Percentiles rank a stretch among this genome's conserved stretches.
Conservation (phyloP, 176 grass and related monocot genomes). For the Alopecurus myosuroides region DNA sequence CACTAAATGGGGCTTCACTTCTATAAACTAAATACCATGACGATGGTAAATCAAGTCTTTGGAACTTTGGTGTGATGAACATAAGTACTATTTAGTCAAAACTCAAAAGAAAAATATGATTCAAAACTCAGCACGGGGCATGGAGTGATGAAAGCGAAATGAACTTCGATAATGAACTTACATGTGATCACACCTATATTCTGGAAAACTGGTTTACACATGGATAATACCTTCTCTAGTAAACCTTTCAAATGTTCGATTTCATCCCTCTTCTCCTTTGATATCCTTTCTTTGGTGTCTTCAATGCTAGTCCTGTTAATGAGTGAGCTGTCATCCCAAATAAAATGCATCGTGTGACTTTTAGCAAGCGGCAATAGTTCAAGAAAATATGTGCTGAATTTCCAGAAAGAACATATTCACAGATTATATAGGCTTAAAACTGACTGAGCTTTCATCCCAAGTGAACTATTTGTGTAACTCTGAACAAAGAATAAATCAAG, state of each 20-base stretch:
- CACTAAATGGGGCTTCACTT: background rate
- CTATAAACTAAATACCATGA: background rate
- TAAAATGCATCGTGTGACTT: background rate
- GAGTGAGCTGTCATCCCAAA: background rate
- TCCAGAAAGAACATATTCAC: background rate
- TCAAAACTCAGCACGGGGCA: conserved; percentile 4
- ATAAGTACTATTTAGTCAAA: background rate
- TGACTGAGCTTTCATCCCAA: background rate
- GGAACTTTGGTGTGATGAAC: background rate
- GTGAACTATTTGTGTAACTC: background rate
- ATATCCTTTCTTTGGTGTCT: conserved; percentile 35
- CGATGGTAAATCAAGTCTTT: background rate
- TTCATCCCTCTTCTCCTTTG: conserved; percentile 49
- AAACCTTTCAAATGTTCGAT: conserved; percentile 30
- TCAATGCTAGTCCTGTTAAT: conserved; percentile 37
- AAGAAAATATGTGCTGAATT: background rate
- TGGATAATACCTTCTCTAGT: conserved; percentile 43
- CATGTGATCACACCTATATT: background rate
- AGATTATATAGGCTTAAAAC: conserved; percentile 17
- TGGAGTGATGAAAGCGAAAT: background rate
- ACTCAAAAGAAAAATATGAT: background rate
- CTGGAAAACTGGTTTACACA: background rate
- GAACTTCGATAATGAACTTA: background rate
- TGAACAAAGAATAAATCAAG: background rate
- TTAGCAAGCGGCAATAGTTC: background rate